These are phyloP conservation scores for Arthrobotrys conoides DNA, from an alignment of 2,329 filamentous ascomycete genomes.

Conservation along the genomic window DNA sequence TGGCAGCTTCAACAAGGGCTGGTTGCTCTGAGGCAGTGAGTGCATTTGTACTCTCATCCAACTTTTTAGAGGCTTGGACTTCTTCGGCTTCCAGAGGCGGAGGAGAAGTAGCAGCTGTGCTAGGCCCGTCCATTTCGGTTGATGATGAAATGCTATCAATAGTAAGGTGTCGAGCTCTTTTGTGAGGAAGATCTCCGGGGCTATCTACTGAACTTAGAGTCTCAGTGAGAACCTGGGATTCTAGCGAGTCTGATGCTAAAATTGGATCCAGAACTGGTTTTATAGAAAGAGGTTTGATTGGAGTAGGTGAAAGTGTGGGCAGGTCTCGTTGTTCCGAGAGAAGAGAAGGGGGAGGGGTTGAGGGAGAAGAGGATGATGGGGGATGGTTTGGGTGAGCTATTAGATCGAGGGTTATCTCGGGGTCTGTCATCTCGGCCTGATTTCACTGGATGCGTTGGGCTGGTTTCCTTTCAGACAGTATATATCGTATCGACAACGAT, in stretches of 20 bases:
- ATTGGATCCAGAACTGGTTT: conserved; percentile 10
- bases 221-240: background rate
- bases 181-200: background rate
- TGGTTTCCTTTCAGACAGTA: background rate
- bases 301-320: background rate
- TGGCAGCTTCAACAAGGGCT: background rate
- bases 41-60: conserved; percentile 6
- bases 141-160: conserved; percentile 29
- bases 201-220: conserved; percentile 15
- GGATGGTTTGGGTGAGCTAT: conserved; percentile 10
- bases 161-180: conserved; percentile 16
- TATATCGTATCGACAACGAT: background rate
- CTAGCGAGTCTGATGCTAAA: background rate
- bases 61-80: conserved; percentile 32
- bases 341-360: background rate
- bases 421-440: conserved; percentile 14
- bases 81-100: conserved; percentile 16
- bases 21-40: conserved; percentile 10
- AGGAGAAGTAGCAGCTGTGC: conserved; percentile 38
- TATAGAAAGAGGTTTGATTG: conserved; percentile 4
- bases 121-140: conserved; percentile 46
- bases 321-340: background rate
- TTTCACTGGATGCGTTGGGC: background rate
- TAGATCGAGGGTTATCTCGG: conserved; percentile 6
- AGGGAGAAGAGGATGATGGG: conserved; percentile 9